Evolutionary conservation across 2,329 filamentous ascomycete species (phyloP).

Genomic region (Cryphonectria carpinicola): DNA sequence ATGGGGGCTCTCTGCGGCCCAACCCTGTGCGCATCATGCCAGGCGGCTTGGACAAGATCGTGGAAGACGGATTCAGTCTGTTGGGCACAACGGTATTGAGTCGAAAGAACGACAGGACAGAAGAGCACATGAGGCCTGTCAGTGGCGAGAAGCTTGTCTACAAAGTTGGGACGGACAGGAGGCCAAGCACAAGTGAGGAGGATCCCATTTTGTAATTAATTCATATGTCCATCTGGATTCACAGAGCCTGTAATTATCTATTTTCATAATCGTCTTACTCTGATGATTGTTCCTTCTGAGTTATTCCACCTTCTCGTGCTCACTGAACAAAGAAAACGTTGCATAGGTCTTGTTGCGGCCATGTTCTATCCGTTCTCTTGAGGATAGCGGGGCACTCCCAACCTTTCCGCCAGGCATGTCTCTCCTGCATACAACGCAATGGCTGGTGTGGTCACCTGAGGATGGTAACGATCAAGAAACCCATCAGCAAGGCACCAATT

Average conservation of each 20-base stretch:
- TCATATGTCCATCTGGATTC: background rate
- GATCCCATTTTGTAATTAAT: slow-evolving; percentile 14
- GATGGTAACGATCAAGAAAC: background rate
- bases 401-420: background rate
- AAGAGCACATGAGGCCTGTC: slow-evolving; percentile 43
- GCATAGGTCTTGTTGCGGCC: background rate
- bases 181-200: slow-evolving; percentile 21
- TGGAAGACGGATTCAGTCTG: slow-evolving; percentile 36
- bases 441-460: slow-evolving; percentile 12
- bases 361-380: background rate
- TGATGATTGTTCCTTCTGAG: background rate
- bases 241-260: background rate
- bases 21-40: slow-evolving; percentile 41
- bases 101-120: slow-evolving; percentile 31
- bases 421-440: background rate
- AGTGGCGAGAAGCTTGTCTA: slow-evolving; percentile 47
- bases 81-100: slow-evolving; percentile 35
- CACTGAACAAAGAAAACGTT: background rate
- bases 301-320: background rate
- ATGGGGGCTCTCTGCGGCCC: slow-evolving; percentile 33
- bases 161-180: slow-evolving; percentile 20
- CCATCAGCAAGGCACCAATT: background rate
- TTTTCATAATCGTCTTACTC: background rate
- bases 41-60: slow-evolving; percentile 36
- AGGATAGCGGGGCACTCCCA: background rate